These are phyloP conservation scores for Cadophora luteo-olivacea DNA, from an alignment of 2,329 filamentous ascomycete genomes.

Conservation along the genomic window DNA sequence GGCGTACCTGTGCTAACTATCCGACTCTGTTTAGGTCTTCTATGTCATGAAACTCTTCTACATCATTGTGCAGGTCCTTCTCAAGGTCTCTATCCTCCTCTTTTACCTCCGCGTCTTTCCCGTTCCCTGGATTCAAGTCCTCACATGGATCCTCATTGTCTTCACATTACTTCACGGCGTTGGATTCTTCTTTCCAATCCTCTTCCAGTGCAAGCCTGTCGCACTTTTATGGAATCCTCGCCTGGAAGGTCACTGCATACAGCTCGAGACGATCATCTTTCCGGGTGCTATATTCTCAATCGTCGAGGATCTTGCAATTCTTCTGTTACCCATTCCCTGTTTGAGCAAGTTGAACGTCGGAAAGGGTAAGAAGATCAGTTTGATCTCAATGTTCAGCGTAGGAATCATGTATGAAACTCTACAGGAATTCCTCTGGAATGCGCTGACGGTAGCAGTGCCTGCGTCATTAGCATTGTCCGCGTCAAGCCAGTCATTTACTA, in stretches of 20 bases:
- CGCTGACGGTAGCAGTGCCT: constrained; percentile 25
- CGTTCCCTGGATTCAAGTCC: neutral
- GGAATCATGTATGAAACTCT: constrained; percentile 63
- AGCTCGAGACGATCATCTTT: constrained; percentile 69
- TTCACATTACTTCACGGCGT: constrained; percentile 21
- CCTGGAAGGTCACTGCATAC: constrained; percentile 54
- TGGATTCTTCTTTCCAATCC: constrained; percentile 24
- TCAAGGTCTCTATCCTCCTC: constrained; percentile 27
- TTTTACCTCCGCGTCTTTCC: constrained; percentile 28
- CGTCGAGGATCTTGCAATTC: constrained; percentile 68
- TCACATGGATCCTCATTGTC: constrained; percentile 18
- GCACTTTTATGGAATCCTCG: constrained; percentile 25
- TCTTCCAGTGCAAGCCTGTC: constrained; percentile 31
- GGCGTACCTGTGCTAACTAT: neutral
- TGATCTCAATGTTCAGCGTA: constrained; percentile 70
- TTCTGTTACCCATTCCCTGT: constrained; percentile 70
- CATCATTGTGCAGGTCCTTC: constrained; percentile 25
- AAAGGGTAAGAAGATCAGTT: constrained; percentile 69
- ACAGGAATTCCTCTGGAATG: neutral
- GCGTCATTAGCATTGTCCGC: constrained; percentile 35
- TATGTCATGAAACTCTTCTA: constrained; percentile 20
- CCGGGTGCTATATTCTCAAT: constrained; percentile 72
- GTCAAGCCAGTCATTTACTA: constrained; percentile 25
- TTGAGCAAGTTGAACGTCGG: constrained; percentile 67
- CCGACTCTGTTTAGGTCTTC: neutral